phyloP scores from a whole-genome alignment of 2,329 filamentous ascomycete genomes.

The Colletotrichum sp. region DNA sequence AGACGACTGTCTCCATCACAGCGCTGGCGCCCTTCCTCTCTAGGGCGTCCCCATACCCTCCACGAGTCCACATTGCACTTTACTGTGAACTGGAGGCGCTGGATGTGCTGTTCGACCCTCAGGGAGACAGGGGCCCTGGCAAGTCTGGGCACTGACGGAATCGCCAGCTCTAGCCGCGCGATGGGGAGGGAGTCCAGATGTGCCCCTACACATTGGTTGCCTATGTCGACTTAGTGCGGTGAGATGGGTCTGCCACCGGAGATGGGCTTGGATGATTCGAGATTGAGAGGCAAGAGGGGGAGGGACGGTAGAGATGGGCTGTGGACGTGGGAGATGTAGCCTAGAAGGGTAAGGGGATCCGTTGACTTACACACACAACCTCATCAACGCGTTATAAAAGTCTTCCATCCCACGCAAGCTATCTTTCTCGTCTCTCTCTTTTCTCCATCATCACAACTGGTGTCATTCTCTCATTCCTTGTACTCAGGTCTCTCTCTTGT shows the following conservation, averaged over 20 bases:
- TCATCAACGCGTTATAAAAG: constrained; percentile 6
- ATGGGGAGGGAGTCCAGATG: background rate
- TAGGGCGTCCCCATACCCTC: background rate
- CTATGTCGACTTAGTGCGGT: background rate
- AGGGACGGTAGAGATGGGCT: background rate
- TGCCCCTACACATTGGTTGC: constrained; percentile 5
- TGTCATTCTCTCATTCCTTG: constrained; percentile 20
- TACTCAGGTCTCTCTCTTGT: constrained; percentile 18
- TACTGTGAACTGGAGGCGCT: background rate
- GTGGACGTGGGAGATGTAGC: background rate
- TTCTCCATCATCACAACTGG: constrained; percentile 18
- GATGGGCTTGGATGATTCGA: constrained; percentile 17
- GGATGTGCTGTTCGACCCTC: background rate
- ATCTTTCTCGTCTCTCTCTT: background rate
- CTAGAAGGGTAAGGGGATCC: background rate
- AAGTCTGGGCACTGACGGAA: constrained; percentile 2
- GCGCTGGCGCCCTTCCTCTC: background rate
- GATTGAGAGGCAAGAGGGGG: background rate
- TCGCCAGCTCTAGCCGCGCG: constrained; percentile 20
- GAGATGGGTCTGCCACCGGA: constrained; percentile 9
- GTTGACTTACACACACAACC: background rate
- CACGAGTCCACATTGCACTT: background rate
- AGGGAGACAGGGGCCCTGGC: background rate
- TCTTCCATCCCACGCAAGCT: background rate
- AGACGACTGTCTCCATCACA: constrained; percentile 12